These are phyloP conservation scores for Voacanga thouarsii DNA, from an alignment of 257 asterid genomes.

Conservation along the genomic window DNA sequence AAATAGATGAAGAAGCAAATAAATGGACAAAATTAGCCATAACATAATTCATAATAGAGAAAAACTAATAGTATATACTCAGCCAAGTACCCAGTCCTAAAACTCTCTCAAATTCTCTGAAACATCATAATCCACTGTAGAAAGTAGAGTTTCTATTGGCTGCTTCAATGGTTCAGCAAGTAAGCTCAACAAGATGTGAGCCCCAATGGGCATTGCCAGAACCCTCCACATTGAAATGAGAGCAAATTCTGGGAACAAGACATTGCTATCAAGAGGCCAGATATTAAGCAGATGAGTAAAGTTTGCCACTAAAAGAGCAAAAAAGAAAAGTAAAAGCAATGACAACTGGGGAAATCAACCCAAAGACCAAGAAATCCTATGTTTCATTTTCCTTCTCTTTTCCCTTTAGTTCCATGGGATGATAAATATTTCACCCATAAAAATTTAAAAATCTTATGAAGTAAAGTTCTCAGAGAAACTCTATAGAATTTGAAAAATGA, in stretches of 20 bases:
- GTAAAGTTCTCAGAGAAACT: background rate
- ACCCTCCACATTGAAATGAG: conserved; percentile 98
- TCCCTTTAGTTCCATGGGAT: background rate
- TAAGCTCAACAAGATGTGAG: conserved; percentile 85
- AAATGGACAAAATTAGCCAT: conserved; percentile 18
- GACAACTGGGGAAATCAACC: background rate
- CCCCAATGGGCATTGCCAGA: conserved; percentile 88
- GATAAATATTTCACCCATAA: background rate
- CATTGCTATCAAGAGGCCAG: conserved; percentile 47
- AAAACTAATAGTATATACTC: conserved; percentile 12
- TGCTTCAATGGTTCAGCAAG: conserved; percentile 98
- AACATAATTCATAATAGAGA: background rate
- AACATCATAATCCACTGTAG: conserved; percentile 53
- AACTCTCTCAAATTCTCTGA: conserved; percentile 81
- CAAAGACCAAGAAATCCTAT: background rate
- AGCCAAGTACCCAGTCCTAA: conserved; percentile 84
- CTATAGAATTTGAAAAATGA: background rate
- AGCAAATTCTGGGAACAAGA: conserved; percentile 93
- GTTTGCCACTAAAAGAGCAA: background rate
- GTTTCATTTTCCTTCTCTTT: background rate
- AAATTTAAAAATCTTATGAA: conserved; percentile 9
- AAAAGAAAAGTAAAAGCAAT: background rate
- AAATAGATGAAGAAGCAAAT: conserved; percentile 9
- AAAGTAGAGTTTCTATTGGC: conserved; percentile 52
- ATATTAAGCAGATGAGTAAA: conserved; percentile 16